A percentile compares a stretch with the other conserved stretches of the same genome.
These are phyloP conservation scores for Rhodomyrtus tomentosa DNA, from an alignment of 345 rosid species.

Conservation along the genomic window DNA sequence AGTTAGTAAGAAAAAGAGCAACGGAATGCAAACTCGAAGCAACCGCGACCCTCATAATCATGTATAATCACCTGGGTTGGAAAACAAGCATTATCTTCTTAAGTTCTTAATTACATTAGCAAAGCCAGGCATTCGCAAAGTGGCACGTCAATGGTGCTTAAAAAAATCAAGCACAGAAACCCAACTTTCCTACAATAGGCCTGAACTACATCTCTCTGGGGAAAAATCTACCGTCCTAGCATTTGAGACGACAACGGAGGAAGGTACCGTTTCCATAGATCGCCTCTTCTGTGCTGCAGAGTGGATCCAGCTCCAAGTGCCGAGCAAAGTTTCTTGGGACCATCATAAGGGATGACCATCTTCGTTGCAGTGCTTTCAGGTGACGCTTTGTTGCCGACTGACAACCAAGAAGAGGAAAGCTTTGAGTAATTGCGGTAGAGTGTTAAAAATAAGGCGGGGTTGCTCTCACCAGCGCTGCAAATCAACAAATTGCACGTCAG, in stretches of 20 bases:
- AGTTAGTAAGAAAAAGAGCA: neutral
- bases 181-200: neutral
- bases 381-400: neutral
- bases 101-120: neutral
- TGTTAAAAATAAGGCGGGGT: slow-evolving; percentile 17
- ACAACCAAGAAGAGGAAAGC: slow-evolving; percentile 26
- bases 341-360: slow-evolving; percentile 11
- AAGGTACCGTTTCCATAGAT: slow-evolving; percentile 21
- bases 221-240: slow-evolving; percentile 3
- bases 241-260: slow-evolving; percentile 17
- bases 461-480: slow-evolving; percentile 6
- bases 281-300: neutral
- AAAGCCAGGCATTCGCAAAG: neutral
- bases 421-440: slow-evolving; percentile 17
- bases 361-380: neutral
- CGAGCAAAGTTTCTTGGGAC: slow-evolving; percentile 16
- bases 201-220: neutral
- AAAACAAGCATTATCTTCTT: neutral
- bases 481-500: neutral
- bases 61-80: neutral
- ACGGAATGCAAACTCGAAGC: neutral
- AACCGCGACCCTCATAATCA: neutral
- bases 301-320: neutral
- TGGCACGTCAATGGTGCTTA: neutral
- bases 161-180: neutral